Conservation (phyloP, 1,284 basidiomycete genomes). For the Anthracocystis panici-leucophaei region DNA sequence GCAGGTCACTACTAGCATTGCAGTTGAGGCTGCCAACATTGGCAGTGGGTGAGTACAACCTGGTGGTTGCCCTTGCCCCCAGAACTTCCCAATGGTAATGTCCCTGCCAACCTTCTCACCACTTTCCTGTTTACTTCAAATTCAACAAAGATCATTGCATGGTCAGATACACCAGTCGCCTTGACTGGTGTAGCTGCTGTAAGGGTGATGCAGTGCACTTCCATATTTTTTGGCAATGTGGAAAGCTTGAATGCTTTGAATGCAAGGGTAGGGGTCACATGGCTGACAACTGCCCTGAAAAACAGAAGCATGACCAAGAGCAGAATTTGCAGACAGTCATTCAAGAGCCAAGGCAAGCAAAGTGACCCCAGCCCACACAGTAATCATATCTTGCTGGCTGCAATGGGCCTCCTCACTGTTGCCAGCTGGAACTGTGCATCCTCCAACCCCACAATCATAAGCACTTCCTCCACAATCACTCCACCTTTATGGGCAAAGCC, state of each 20-base stretch:
- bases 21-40: too few relatives aligned
- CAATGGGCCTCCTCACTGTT: neutral
- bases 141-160: neutral
- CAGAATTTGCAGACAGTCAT: too few relatives aligned
- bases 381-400: too few relatives aligned
- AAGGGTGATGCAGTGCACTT: constrained; percentile 7
- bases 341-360: too few relatives aligned
- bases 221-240: neutral
- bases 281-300: constrained; percentile 5
- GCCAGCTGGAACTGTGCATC: too few relatives aligned
- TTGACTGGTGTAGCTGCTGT: neutral
- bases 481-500: constrained; percentile 5
- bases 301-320: neutral
- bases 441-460: neutral
- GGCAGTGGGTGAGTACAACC: too few relatives aligned
- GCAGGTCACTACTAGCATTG: too few relatives aligned
- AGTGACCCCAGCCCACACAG: too few relatives aligned
- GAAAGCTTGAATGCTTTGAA: constrained; percentile 4
- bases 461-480: constrained; percentile 7
- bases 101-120: too few relatives aligned
- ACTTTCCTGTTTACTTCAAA: constrained; percentile 1
- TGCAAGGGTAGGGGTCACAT: constrained; percentile 5
- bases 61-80: too few relatives aligned
- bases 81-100: too few relatives aligned
- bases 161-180: too few relatives aligned